These are phyloP conservation scores for Elsinoe fawcettii DNA, from an alignment of 2,329 filamentous ascomycete genomes.

Conservation along the genomic window DNA sequence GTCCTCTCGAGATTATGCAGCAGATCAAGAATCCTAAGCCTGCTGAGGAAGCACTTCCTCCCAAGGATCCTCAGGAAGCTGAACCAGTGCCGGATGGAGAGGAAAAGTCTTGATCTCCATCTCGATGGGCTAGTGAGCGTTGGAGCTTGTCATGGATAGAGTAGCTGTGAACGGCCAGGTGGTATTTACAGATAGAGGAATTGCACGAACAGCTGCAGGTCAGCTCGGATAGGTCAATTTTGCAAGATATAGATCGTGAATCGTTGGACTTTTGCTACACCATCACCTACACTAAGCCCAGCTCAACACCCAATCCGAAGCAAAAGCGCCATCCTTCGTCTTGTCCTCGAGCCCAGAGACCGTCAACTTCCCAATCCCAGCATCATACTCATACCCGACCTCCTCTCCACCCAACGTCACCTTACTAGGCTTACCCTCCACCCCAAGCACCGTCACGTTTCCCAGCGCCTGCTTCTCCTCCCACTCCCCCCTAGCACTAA, in stretches of 20 bases:
- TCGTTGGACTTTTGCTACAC: background rate
- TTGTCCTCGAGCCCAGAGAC: conserved; percentile 43
- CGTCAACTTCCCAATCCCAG: conserved; percentile 41
- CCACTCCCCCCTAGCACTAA: conserved; percentile 45
- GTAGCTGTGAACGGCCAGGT: too few relatives aligned
- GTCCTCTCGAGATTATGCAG: too few relatives aligned
- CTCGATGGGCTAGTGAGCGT: too few relatives aligned
- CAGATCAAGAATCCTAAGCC: too few relatives aligned
- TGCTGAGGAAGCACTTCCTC: background rate
- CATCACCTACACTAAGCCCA: conserved; percentile 34
- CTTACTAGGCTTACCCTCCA: conserved; percentile 32
- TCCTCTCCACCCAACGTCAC: conserved; percentile 48
- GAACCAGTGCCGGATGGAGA: too few relatives aligned
- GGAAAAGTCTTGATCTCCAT: too few relatives aligned
- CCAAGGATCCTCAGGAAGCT: background rate
- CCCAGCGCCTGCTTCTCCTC: conserved; percentile 50
- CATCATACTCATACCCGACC: conserved; percentile 37
- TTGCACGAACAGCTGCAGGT: too few relatives aligned
- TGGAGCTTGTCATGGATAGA: too few relatives aligned
- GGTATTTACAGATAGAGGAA: too few relatives aligned
- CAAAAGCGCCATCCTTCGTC: conserved; percentile 51
- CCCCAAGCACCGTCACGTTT: conserved; percentile 57
- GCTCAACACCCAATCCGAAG: conserved; percentile 47
- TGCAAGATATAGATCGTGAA: background rate
- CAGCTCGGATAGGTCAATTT: too few relatives aligned